A percentile compares a stretch with the other conserved stretches of the same genome.
These are phyloP conservation scores for Neurospora sp. DNA, from an alignment of 495 filamentous ascomycete genomes.

Conservation along the genomic window DNA sequence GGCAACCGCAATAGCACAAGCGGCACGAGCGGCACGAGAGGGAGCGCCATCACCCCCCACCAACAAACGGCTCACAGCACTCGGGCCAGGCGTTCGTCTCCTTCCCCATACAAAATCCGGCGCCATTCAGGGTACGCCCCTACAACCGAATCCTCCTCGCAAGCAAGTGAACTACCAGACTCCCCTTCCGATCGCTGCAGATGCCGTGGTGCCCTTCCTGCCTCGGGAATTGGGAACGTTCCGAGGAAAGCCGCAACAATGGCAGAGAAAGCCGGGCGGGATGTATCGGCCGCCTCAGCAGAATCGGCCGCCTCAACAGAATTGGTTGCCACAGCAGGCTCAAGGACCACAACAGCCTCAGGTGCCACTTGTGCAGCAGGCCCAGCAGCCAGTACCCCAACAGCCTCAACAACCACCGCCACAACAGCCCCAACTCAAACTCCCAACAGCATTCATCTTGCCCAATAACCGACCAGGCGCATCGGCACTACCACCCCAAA, in stretches of 20 bases:
- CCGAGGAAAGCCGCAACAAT: background rate
- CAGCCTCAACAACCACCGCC: background rate
- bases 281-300: background rate
- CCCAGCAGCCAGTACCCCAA: background rate
- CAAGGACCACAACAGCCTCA: background rate
- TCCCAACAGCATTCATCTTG: background rate
- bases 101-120: background rate
- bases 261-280: background rate
- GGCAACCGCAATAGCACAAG: background rate
- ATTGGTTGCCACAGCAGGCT: background rate
- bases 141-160: background rate
- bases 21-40: background rate
- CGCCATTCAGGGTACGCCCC: background rate
- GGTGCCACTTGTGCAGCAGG: background rate
- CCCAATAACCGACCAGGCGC: background rate
- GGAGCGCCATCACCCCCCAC: background rate
- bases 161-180: background rate
- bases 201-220: background rate
- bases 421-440: background rate
- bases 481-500: background rate
- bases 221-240: background rate
- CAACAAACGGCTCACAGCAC: background rate
- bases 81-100: background rate
- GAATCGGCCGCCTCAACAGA: background rate
- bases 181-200: background rate